These are phyloP conservation scores for Lotmaria passim DNA, from an alignment of 208 protist species.

Conservation along the genomic window DNA sequence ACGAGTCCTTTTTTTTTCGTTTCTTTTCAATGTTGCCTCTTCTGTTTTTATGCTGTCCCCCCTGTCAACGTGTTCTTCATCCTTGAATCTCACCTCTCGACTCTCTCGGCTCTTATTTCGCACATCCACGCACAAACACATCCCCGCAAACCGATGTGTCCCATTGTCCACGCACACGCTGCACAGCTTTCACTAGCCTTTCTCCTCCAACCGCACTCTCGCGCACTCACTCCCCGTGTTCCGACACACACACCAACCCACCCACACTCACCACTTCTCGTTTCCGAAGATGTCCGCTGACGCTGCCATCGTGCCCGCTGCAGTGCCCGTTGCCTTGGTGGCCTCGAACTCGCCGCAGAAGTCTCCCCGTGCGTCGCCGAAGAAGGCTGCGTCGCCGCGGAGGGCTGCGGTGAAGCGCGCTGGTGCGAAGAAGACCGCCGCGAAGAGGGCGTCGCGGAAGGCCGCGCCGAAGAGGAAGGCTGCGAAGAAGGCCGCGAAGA, in stretches of 20 bases:
- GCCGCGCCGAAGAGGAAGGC: slow-evolving; percentile 27
- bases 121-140: background rate
- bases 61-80: too few relatives aligned
- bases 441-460: slow-evolving; percentile 47
- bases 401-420: slow-evolving; percentile 40
- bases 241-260: background rate
- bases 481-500: slow-evolving; percentile 23
- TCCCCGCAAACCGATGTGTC: too few relatives aligned
- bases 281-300: slow-evolving; percentile 25
- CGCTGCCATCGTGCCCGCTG: slow-evolving; percentile 12
- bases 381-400: slow-evolving; percentile 30
- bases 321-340: slow-evolving; percentile 4
- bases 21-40: background rate
- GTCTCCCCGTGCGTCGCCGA: slow-evolving; percentile 29
- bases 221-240: background rate
- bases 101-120: background rate
- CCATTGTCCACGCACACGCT: background rate
- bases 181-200: slow-evolving; percentile 23
- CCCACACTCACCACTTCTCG: too few relatives aligned
- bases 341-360: slow-evolving; percentile 22
- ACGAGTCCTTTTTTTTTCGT: background rate
- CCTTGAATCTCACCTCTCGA: too few relatives aligned
- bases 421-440: slow-evolving; percentile 23
- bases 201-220: background rate
- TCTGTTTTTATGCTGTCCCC: background rate